A percentile compares a stretch with the other conserved stretches of the same genome.
These are phyloP conservation scores for Boletus barrowsii DNA, from an alignment of 768 basidiomycete genomes.

Conservation along the genomic window DNA sequence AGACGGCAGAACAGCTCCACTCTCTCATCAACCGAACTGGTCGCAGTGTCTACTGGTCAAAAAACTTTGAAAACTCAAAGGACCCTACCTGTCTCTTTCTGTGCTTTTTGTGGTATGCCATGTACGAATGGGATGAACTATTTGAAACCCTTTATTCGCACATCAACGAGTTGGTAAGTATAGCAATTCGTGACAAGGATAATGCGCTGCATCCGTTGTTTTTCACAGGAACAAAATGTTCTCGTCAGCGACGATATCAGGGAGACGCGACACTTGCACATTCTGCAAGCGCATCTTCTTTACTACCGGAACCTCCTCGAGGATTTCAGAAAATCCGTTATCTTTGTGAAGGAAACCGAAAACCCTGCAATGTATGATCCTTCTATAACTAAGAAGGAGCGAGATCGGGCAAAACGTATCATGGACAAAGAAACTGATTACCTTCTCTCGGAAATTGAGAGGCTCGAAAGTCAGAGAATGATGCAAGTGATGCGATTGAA, in stretches of 20 bases:
- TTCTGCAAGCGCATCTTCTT: conserved; percentile 55
- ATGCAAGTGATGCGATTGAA: conserved; percentile 31
- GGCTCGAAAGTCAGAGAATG: conserved; percentile 38
- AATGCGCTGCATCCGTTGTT: not conserved
- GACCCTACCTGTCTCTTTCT: conserved; percentile 58
- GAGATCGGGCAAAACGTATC: conserved; percentile 26
- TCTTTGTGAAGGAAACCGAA: conserved; percentile 44
- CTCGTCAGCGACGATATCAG: conserved; percentile 39
- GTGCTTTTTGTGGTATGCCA: conserved; percentile 54
- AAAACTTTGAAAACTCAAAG: conserved; percentile 22
- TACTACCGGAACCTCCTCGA: conserved; percentile 53
- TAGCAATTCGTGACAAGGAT: not conserved
- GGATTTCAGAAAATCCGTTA: conserved; percentile 51
- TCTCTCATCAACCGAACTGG: conserved; percentile 30
- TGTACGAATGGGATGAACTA: conserved; percentile 63
- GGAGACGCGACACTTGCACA: conserved; percentile 52
- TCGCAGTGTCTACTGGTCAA: conserved; percentile 33
- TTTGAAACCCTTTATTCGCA: conserved; percentile 50
- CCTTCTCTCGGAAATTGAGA: conserved; percentile 47
- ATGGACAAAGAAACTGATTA: conserved; percentile 47
- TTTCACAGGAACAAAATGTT: conserved; percentile 43
- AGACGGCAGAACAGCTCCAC: conserved; percentile 26
- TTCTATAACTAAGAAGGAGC: conserved; percentile 12
- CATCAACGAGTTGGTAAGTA: conserved; percentile 47
- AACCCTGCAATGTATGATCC: conserved; percentile 45